A percentile compares a stretch with the other conserved stretches of the same genome.
phyloP scores from a whole-genome alignment of 2,329 filamentous ascomycete species.

The Thyridium curvatum region DNA sequence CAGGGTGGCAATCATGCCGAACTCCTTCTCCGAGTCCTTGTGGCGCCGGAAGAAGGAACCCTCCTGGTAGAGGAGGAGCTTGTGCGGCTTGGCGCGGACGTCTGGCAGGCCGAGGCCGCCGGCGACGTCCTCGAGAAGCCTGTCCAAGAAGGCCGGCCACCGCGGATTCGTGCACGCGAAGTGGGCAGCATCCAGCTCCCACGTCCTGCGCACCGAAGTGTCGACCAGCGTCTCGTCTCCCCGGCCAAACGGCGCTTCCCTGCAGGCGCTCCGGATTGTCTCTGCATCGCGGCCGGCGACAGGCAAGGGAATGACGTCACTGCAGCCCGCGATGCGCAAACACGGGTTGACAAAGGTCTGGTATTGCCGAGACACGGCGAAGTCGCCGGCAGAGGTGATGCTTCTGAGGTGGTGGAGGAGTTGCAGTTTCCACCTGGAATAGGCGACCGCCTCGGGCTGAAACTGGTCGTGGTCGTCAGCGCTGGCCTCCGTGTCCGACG shows the following conservation, averaged over 20 bases:
- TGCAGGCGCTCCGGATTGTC: too few species aligned
- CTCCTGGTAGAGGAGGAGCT: constrained; percentile 37
- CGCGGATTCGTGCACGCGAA: constrained; percentile 27
- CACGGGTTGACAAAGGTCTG: too few species aligned
- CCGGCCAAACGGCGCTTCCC: constrained; percentile 26
- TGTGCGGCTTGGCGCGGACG: constrained; percentile 26
- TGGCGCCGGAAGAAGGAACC: constrained; percentile 39
- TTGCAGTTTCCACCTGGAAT: too few species aligned
- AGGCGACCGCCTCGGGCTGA: too few species aligned
- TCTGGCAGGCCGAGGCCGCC: constrained; percentile 19
- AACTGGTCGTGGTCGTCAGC: too few species aligned
- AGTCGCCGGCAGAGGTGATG: too few species aligned
- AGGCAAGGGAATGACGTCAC: too few species aligned
- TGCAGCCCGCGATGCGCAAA: too few species aligned
- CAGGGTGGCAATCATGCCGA: constrained; percentile 39
- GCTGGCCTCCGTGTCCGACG: too few species aligned
- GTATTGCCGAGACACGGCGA: too few species aligned
- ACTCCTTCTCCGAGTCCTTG: constrained; percentile 35
- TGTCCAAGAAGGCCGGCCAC: constrained; percentile 22
- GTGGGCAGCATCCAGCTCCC: constrained; percentile 26
- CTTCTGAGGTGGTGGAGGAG: too few species aligned
- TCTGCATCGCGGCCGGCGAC: too few species aligned
- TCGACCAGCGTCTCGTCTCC: constrained; percentile 29
- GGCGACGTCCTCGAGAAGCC: constrained; percentile 15
- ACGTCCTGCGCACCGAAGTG: constrained; percentile 27